Percentiles rank a stretch among this genome's conserved stretches.
Conservation (phyloP, 2,329 filamentous ascomycete species). For the Trichoderma hamatum region DNA sequence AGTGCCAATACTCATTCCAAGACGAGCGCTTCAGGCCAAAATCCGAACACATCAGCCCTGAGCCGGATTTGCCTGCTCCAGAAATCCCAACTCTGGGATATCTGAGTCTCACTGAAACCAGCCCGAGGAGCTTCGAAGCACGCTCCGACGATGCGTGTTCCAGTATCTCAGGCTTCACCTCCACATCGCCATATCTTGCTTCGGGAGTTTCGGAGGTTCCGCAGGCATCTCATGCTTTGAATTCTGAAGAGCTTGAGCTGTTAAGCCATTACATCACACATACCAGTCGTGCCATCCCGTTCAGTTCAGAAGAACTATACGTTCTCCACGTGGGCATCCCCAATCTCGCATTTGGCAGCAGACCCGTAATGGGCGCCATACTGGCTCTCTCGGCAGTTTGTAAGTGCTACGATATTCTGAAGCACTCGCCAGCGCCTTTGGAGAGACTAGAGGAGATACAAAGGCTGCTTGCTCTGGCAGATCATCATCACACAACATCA, state of each 20-base stretch:
- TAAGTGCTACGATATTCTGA: conserved; percentile 15
- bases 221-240: background rate
- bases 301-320: conserved; percentile 1
- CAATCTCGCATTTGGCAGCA: conserved; percentile 15
- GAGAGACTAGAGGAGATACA: conserved; percentile 14
- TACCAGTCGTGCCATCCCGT: conserved; percentile 16
- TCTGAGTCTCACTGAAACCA: background rate
- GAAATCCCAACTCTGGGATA: conserved; percentile 4
- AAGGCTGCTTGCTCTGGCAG: conserved; percentile 3
- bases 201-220: background rate
- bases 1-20: background rate
- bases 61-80: background rate
- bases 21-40: background rate
- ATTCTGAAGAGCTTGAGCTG: conserved; percentile 8
- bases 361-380: conserved; percentile 15
- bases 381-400: conserved; percentile 15
- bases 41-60: background rate
- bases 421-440: conserved; percentile 2
- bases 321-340: conserved; percentile 10
- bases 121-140: conserved; percentile 11
- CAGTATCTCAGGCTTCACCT: background rate
- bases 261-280: conserved; percentile 17
- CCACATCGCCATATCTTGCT: background rate
- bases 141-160: background rate
- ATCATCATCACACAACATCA: conserved; percentile 5